Percentiles rank a stretch among this genome's conserved stretches.
Evolutionary conservation across 2,329 filamentous ascomycete genomes (phyloP).

Genomic region (Colletotrichum neosansevieriae): DNA sequence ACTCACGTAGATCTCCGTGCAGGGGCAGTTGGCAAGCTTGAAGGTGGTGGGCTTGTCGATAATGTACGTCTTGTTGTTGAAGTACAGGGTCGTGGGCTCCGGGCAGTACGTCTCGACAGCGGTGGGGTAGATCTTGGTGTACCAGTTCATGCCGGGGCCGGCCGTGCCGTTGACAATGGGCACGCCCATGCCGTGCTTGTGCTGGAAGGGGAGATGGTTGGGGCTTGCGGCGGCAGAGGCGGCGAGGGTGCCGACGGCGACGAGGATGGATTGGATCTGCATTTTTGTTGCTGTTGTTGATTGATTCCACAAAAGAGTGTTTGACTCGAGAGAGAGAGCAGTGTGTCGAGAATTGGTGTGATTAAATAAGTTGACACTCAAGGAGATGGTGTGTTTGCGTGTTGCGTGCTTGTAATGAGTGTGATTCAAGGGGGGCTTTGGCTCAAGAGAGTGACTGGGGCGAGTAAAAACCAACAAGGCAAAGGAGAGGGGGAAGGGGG

Average conservation of each 20-base stretch:
- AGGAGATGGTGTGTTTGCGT: constrained; percentile 31
- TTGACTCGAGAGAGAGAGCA: constrained; percentile 25
- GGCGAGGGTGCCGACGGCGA: constrained; percentile 43
- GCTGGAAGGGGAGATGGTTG: constrained; percentile 24
- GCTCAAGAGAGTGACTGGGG: constrained; percentile 32
- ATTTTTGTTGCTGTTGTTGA: constrained; percentile 43
- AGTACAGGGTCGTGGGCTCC: constrained; percentile 55
- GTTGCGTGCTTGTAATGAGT: constrained; percentile 7
- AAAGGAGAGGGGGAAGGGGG: constrained; percentile 2
- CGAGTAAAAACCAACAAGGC: constrained; percentile 6
- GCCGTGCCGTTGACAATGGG: constrained; percentile 44
- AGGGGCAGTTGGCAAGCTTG: constrained; percentile 67
- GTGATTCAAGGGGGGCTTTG: not conserved
- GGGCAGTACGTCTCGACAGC: constrained; percentile 57
- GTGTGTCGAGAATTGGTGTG: constrained; percentile 16
- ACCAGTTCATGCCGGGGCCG: constrained; percentile 43
- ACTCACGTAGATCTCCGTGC: constrained; percentile 50
- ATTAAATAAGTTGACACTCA: not conserved
- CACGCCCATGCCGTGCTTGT: constrained; percentile 9
- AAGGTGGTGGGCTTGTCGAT: constrained; percentile 66
- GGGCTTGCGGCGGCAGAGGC: constrained; percentile 8
- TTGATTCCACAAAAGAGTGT: constrained; percentile 7
- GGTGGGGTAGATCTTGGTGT: constrained; percentile 51
- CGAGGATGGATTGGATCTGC: constrained; percentile 46
- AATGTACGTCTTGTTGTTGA: constrained; percentile 61